Conservation (phyloP, 2,329 filamentous ascomycete species). For the Talaromyces marneffei region DNA sequence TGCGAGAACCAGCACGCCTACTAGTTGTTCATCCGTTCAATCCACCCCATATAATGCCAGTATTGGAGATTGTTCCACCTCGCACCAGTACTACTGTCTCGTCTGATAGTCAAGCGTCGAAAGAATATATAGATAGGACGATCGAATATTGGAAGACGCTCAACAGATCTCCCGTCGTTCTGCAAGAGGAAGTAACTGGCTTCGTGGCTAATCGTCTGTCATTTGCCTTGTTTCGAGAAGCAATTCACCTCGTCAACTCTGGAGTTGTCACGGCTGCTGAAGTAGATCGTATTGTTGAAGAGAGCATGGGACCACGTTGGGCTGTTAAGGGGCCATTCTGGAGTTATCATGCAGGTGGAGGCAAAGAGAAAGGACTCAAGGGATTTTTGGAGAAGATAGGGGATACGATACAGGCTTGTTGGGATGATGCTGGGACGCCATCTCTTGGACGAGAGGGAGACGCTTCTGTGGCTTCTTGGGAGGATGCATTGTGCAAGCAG, state of each 20-base stretch:
- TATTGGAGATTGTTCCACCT: constrained; percentile 54
- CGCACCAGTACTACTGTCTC: constrained; percentile 33
- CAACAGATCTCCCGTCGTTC: constrained; percentile 43
- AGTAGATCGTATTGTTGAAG: constrained; percentile 48
- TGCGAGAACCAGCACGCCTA: constrained; percentile 42
- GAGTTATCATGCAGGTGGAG: constrained; percentile 55
- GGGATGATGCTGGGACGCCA: constrained; percentile 44
- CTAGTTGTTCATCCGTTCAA: constrained; percentile 58
- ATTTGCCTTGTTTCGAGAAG: constrained; percentile 52
- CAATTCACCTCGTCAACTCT: constrained; percentile 49
- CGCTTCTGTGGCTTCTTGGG: constrained; percentile 16
- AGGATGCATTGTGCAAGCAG: constrained; percentile 7
- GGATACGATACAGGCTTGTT: constrained; percentile 50
- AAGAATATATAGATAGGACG: constrained; percentile 34
- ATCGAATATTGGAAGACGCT: constrained; percentile 42
- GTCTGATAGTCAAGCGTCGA: constrained; percentile 8
- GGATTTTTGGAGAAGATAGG: constrained; percentile 54
- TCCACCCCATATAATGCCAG: constrained; percentile 56
- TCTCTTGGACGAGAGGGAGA: constrained; percentile 35
- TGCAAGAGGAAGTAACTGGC: constrained; percentile 49
- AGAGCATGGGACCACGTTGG: constrained; percentile 51
- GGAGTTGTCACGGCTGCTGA: constrained; percentile 51
- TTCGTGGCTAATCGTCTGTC: constrained; percentile 56
- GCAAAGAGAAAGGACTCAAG: constrained; percentile 44
- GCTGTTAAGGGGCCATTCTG: constrained; percentile 53